Evolutionary conservation across 1,139 yeast species (phyloP).

Genomic region (Saccharomyces hybrid): DNA sequence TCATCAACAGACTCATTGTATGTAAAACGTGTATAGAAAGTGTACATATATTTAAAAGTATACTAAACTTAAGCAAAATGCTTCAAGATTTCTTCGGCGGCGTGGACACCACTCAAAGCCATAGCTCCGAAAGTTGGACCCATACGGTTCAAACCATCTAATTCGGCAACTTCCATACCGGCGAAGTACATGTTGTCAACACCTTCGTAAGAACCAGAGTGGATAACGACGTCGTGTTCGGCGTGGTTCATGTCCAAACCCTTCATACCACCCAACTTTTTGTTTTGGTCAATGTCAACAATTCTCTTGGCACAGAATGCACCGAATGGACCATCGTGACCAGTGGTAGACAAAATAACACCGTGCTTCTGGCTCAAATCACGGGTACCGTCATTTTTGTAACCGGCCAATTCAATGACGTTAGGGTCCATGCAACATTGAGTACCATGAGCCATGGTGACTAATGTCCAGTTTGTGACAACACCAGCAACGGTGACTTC

Average conservation of each 20-base stretch:
- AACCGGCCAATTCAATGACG: conserved; percentile 43
- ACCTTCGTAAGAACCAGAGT: conserved; percentile 51
- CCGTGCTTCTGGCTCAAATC: conserved; percentile 42
- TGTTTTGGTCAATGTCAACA: conserved; percentile 33
- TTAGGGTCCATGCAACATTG: conserved; percentile 83
- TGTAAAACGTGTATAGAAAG: neutral
- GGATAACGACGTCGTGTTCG: conserved; percentile 68
- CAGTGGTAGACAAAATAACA: conserved; percentile 67
- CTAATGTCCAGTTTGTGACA: conserved; percentile 50
- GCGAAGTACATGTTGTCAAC: conserved; percentile 67
- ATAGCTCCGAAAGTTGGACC: conserved; percentile 82
- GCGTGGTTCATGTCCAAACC: conserved; percentile 75
- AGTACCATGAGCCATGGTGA: conserved; percentile 65
- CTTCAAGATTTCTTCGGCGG: conserved; percentile 46
- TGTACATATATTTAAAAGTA: neutral
- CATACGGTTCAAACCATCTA: conserved; percentile 74
- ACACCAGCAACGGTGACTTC: too few species aligned
- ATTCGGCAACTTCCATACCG: conserved; percentile 76
- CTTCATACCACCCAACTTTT: conserved; percentile 62
- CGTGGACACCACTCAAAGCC: conserved; percentile 70
- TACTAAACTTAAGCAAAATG: conserved; percentile 15
- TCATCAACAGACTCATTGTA: neutral
- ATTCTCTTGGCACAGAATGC: conserved; percentile 47
- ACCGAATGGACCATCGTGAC: conserved; percentile 81
- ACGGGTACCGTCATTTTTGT: conserved; percentile 28